Evolutionary conservation across 257 asterid genomes (phyloP).

Genomic region (Echium plantagineum): DNA sequence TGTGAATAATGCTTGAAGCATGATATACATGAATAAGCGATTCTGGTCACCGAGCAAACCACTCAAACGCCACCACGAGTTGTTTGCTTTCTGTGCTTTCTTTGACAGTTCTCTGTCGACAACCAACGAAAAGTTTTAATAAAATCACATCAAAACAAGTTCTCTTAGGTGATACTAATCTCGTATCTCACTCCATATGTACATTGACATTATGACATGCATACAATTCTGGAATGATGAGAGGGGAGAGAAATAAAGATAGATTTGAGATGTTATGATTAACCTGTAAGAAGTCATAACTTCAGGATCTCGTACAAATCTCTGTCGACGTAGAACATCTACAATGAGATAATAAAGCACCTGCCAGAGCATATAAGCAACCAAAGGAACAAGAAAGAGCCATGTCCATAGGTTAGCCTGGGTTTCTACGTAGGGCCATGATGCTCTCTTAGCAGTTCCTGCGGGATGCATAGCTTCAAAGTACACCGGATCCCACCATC

Average conservation of each 20-base stretch:
- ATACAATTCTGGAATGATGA: not conserved
- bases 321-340: constrained; percentile 80
- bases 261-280: not conserved
- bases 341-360: constrained; percentile 81
- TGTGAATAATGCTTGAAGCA: constrained; percentile 78
- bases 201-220: no score
- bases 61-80: constrained; percentile 84
- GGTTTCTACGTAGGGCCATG: constrained; percentile 83
- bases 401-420: constrained; percentile 85
- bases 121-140: constrained; percentile 2
- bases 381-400: constrained; percentile 80
- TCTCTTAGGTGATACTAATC: no score
- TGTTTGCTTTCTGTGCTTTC: constrained; percentile 91
- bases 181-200: no score
- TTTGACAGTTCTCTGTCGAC: constrained; percentile 69
- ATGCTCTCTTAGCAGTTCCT: constrained; percentile 51
- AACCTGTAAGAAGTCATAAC: constrained; percentile 98
- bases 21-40: constrained; percentile 80
- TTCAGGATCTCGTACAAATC: constrained; percentile 81
- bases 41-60: constrained; percentile 91
- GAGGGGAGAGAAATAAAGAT: not conserved
- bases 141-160: not conserved
- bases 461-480: constrained; percentile 85
- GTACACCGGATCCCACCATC: constrained; percentile 95
- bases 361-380: constrained; percentile 76